A percentile compares a stretch with the other conserved stretches of the same genome.
These are phyloP conservation scores for Podila horticola DNA, from an alignment of 192 early-diverging fungal genomes.

Conservation along the genomic window DNA sequence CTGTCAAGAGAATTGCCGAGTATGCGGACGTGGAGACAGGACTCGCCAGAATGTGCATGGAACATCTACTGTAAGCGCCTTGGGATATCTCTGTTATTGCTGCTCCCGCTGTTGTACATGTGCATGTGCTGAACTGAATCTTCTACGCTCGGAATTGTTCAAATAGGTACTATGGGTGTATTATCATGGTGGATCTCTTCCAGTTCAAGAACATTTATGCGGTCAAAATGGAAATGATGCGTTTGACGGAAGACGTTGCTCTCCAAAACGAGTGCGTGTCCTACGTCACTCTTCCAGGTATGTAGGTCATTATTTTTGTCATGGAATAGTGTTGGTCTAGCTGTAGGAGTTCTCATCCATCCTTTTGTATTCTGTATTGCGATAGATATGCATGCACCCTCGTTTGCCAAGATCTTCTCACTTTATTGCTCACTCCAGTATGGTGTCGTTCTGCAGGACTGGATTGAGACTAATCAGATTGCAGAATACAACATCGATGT, in stretches of 20 bases:
- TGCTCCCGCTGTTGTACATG: background rate
- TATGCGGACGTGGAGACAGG: constrained; percentile 79
- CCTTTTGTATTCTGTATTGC: background rate
- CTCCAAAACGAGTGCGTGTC: constrained; percentile 80
- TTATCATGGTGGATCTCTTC: constrained; percentile 92
- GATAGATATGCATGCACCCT: constrained; percentile 58
- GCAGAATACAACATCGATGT: constrained; percentile 78
- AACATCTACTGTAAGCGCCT: constrained; percentile 84
- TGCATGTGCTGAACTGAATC: background rate
- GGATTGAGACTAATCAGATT: constrained; percentile 84
- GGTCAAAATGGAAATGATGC: constrained; percentile 68
- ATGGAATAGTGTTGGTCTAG: background rate
- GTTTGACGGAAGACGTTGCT: constrained; percentile 67
- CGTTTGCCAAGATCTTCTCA: constrained; percentile 77
- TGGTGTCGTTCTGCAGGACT: constrained; percentile 82
- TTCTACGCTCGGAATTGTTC: constrained; percentile 2
- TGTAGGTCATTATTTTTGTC: background rate
- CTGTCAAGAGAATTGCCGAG: constrained; percentile 84
- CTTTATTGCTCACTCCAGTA: constrained; percentile 85
- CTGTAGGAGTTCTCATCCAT: background rate
- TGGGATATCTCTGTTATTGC: background rate
- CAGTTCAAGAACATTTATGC: constrained; percentile 95
- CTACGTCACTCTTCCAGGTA: constrained; percentile 74
- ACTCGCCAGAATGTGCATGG: constrained; percentile 82
- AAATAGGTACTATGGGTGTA: constrained; percentile 87